Conservation (phyloP, 805 yeast species). For the Cyberlindnera xishuangbannaensis region DNA sequence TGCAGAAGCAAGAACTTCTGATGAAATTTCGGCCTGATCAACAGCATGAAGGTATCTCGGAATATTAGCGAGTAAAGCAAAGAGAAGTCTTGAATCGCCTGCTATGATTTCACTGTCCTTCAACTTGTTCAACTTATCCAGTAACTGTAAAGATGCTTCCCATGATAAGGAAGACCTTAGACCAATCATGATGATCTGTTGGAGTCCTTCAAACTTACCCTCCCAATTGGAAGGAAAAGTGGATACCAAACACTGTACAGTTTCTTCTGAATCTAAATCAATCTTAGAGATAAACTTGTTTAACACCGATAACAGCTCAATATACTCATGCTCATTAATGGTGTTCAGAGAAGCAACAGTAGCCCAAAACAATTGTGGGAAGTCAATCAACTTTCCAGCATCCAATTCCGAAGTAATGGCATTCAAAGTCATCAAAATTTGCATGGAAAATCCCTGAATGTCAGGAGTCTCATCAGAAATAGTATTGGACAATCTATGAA, state of each 20-base stretch:
- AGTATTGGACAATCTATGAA: constrained; percentile 88
- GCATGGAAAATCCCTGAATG: constrained; percentile 96
- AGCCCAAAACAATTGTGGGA: constrained; percentile 95
- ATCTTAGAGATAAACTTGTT: constrained; percentile 81
- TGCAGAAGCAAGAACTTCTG: constrained; percentile 49
- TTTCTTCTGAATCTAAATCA: constrained; percentile 78
- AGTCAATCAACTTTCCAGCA: constrained; percentile 70
- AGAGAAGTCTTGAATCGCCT: constrained; percentile 58
- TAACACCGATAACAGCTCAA: constrained; percentile 78
- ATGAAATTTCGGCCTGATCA: constrained; percentile 45
- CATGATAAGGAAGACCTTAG: constrained; percentile 74
- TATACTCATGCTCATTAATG: constrained; percentile 86
- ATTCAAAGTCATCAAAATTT: constrained; percentile 90
- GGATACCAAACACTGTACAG: constrained; percentile 73
- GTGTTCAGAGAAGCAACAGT: constrained; percentile 88
- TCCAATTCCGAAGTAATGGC: constrained; percentile 85
- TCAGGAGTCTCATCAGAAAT: constrained; percentile 84
- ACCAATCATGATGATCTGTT: constrained; percentile 74
- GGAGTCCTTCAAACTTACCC: constrained; percentile 86
- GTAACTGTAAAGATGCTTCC: constrained; percentile 66
- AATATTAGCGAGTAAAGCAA: constrained; percentile 69
- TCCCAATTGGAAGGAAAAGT: constrained; percentile 96
- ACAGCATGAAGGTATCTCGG: constrained; percentile 84
- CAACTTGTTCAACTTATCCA: constrained; percentile 64
- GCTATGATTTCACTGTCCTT: constrained; percentile 76